phyloP scores from a whole-genome alignment of 192 early-diverging fungal genomes.

The Backusella westeae region DNA sequence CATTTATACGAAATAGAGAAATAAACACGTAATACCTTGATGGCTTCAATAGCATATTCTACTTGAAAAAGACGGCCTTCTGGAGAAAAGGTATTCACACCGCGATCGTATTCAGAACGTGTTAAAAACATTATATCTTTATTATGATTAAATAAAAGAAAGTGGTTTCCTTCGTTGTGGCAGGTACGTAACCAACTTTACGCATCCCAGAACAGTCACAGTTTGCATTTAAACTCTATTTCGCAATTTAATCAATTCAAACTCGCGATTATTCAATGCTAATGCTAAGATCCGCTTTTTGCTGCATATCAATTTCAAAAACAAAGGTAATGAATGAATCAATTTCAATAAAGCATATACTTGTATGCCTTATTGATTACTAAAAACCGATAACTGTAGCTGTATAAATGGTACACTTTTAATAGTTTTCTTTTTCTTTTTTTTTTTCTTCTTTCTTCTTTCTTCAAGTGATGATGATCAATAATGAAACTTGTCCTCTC shows the following conservation, averaged over 20 bases:
- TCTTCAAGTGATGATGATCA: neutral
- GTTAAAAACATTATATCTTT: slow-evolving; percentile 57
- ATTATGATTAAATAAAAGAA: neutral
- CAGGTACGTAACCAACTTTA: slow-evolving; percentile 8
- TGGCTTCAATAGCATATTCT: slow-evolving; percentile 99
- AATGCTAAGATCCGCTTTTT: neutral
- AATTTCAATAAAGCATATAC: too few relatives aligned
- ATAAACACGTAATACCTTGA: slow-evolving; percentile 72
- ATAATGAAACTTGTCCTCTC: neutral
- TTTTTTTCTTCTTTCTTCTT: too few relatives aligned
- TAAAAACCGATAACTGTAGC: neutral
- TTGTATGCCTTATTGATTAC: neutral
- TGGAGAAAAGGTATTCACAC: slow-evolving; percentile 99
- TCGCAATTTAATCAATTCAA: neutral
- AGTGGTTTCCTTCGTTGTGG: neutral
- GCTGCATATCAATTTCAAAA: neutral
- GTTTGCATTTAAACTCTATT: neutral
- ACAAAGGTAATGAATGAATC: neutral
- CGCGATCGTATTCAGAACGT: slow-evolving; percentile 97
- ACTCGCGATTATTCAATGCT: neutral
- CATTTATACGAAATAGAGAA: neutral
- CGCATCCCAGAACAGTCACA: neutral
- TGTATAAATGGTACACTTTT: neutral
- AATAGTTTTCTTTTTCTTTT: neutral
- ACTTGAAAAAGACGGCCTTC: slow-evolving; percentile 99